Percentiles rank a stretch among this genome's conserved stretches.
These are phyloP conservation scores for Cercospora sp. DNA, from an alignment of 2,329 filamentous ascomycete genomes.

Conservation along the genomic window DNA sequence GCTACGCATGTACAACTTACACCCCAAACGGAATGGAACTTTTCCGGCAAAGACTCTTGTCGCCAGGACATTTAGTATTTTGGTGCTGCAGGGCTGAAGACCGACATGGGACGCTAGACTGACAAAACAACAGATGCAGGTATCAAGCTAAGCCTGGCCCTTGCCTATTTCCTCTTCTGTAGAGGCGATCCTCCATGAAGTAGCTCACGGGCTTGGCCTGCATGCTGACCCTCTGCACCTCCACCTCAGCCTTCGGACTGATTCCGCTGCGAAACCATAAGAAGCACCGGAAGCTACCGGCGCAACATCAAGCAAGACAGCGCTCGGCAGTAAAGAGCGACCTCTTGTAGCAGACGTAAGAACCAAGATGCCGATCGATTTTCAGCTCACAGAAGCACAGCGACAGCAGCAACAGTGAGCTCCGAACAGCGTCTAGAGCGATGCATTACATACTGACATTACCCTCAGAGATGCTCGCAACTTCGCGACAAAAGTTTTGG, in stretches of 20 bases:
- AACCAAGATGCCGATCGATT: slow-evolving; percentile 13
- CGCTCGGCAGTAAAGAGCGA: neutral
- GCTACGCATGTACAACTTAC: neutral
- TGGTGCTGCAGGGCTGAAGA: neutral
- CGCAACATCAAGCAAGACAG: neutral
- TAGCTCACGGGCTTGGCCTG: slow-evolving; percentile 5
- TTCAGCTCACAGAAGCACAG: slow-evolving; percentile 11
- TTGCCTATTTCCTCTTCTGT: slow-evolving; percentile 6
- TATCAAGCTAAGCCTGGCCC: neutral
- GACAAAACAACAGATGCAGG: neutral
- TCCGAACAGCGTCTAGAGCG: neutral
- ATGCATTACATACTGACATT: neutral
- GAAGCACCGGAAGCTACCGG: neutral
- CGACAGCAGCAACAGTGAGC: slow-evolving; percentile 9
- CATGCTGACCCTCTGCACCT: neutral
- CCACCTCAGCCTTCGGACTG: neutral
- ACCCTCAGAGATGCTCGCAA: slow-evolving; percentile 24
- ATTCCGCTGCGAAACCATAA: neutral
- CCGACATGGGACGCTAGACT: neutral
- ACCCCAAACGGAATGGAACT: neutral
- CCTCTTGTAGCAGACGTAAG: neutral
- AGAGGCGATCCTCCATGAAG: slow-evolving; percentile 11
- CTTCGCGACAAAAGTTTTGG: slow-evolving; percentile 35
- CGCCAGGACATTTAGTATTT: neutral
- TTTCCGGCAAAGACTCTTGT: neutral